phyloP scores from a whole-genome alignment of 768 basidiomycete species.

The Gymnopilus dilepis region DNA sequence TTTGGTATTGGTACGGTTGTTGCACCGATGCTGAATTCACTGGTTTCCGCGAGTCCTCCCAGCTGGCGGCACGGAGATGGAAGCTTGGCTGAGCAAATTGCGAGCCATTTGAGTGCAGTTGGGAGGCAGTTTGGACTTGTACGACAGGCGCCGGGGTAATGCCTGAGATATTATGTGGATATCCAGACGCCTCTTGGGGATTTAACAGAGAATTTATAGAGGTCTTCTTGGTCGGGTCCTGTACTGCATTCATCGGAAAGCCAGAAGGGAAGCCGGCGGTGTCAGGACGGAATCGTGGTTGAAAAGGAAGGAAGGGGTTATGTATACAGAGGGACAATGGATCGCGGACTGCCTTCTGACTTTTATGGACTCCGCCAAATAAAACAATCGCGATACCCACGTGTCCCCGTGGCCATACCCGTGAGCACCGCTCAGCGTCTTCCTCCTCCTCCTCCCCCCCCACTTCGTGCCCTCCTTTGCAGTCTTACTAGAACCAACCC shows the following conservation, averaged over 20 bases:
- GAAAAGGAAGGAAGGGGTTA: conserved; percentile 7
- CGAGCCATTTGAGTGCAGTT: conserved; percentile 31
- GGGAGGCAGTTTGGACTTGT: conserved; percentile 28
- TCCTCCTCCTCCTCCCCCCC: background rate
- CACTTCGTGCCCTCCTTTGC: background rate
- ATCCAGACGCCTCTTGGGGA: conserved; percentile 40
- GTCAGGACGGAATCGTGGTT: background rate
- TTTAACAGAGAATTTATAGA: conserved; percentile 49
- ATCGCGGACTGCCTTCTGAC: conserved; percentile 24
- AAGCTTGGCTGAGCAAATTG: conserved; percentile 42
- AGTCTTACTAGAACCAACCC: background rate
- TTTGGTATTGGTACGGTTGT: conserved; percentile 21
- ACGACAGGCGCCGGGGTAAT: conserved; percentile 26
- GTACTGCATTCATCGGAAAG: conserved; percentile 35
- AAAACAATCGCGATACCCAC: conserved; percentile 25
- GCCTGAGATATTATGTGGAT: conserved; percentile 25
- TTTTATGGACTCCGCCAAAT: conserved; percentile 27
- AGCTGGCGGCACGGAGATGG: conserved; percentile 67
- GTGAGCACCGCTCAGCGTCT: background rate
- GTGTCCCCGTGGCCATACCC: conserved; percentile 15
- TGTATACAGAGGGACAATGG: conserved; percentile 7
- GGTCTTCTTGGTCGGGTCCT: conserved; percentile 46
- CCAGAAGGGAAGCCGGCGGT: conserved; percentile 1
- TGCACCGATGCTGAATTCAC: conserved; percentile 35
- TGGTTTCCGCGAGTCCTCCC: conserved; percentile 46